Conservation (phyloP, 2,329 filamentous ascomycete species). For the Blastomyces parvus region DNA sequence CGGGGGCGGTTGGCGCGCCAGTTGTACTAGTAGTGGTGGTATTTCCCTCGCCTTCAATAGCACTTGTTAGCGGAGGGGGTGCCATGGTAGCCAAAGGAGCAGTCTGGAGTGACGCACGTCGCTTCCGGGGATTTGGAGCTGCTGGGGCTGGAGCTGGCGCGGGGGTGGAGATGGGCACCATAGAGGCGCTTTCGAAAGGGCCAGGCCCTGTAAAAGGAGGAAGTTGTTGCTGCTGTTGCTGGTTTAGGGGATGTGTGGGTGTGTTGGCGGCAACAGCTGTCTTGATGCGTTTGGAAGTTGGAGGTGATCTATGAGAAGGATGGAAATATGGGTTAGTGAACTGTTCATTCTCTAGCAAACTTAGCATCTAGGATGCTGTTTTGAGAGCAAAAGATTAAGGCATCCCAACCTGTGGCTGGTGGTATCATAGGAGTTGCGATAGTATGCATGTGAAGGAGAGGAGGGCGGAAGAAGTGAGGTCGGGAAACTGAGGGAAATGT, state of each 20-base stretch:
- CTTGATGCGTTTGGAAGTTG: constrained; percentile 36
- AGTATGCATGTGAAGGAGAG: constrained; percentile 11
- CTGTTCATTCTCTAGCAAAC: constrained; percentile 8
- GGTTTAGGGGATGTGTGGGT: constrained; percentile 29
- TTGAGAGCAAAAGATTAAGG: constrained; percentile 6
- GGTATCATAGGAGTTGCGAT: constrained; percentile 7
- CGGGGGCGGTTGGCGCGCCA: constrained; percentile 40
- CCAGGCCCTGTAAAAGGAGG: constrained; percentile 22
- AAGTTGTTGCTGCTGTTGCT: constrained; percentile 30
- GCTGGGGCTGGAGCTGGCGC: constrained; percentile 20
- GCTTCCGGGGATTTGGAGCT: constrained; percentile 36
- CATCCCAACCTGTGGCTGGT: constrained; percentile 7
- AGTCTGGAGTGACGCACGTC: constrained; percentile 33
- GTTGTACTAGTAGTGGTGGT: constrained; percentile 15
- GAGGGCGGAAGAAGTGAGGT: constrained; percentile 3
- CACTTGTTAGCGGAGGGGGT: constrained; percentile 24
- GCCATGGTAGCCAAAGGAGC: constrained; percentile 31
- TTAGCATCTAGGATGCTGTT: constrained; percentile 1
- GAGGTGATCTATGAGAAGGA: constrained; percentile 28
- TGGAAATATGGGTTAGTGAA: constrained; percentile 12
- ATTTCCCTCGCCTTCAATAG: constrained; percentile 24
- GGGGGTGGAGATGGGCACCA: constrained; percentile 25
- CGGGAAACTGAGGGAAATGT: neutral
- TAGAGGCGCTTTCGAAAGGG: constrained; percentile 30
- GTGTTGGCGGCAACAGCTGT: constrained; percentile 28